phyloP scores from a whole-genome alignment of 2,329 filamentous ascomycete species.

The Penicillium sp. region DNA sequence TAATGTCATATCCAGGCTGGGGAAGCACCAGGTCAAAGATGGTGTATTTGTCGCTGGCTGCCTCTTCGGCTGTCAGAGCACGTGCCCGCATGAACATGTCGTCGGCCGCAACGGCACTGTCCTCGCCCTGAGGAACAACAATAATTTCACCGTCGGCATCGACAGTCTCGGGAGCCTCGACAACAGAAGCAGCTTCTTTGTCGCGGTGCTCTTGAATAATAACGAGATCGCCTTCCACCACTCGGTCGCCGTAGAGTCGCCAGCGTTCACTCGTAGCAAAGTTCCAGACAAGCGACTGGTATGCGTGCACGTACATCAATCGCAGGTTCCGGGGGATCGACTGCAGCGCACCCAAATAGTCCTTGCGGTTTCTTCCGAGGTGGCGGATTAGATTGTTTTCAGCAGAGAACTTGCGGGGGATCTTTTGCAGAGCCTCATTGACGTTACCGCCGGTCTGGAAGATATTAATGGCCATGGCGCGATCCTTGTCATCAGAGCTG shows the following conservation, averaged over 20 bases:
- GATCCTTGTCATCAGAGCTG: slow-evolving; percentile 72
- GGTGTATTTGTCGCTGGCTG: slow-evolving; percentile 69
- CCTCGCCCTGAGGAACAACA: slow-evolving; percentile 58
- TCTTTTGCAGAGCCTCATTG: slow-evolving; percentile 60
- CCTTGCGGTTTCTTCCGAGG: slow-evolving; percentile 58
- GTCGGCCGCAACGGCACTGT: slow-evolving; percentile 55
- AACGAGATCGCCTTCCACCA: slow-evolving; percentile 83
- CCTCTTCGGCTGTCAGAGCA: slow-evolving; percentile 73
- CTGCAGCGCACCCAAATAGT: slow-evolving; percentile 79
- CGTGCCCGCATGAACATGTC: slow-evolving; percentile 69
- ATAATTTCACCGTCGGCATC: slow-evolving; percentile 67
- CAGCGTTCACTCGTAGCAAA: slow-evolving; percentile 77
- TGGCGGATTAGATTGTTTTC: slow-evolving; percentile 78
- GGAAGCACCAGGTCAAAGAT: slow-evolving; percentile 91
- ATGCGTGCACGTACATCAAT: slow-evolving; percentile 95
- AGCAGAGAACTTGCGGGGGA: slow-evolving; percentile 80
- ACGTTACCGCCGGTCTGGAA: slow-evolving; percentile 65
- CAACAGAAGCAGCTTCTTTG: slow-evolving; percentile 39
- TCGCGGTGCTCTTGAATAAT: slow-evolving; percentile 61
- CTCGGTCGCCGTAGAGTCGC: slow-evolving; percentile 68
- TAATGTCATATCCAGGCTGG: slow-evolving; percentile 84
- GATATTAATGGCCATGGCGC: slow-evolving; percentile 73
- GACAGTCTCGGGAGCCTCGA: slow-evolving; percentile 40
- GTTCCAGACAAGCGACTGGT: slow-evolving; percentile 96
- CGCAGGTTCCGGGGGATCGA: slow-evolving; percentile 78